These are phyloP conservation scores for Cutaneotrichosporon sp. DNA, from an alignment of 1,284 basidiomycete species.

Conservation along the genomic window DNA sequence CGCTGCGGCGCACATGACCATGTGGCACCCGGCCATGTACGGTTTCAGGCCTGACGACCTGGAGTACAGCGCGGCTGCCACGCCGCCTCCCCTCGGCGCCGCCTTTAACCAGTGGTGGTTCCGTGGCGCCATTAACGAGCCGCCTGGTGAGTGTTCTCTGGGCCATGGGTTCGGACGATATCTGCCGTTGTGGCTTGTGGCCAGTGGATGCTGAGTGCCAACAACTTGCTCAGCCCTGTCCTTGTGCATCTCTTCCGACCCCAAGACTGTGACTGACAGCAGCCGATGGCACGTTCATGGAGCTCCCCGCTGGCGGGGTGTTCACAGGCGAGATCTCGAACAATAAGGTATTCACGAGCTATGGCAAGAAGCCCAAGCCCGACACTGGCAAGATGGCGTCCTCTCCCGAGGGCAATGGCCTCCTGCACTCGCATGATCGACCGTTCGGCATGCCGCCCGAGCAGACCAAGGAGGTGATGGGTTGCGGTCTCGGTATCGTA, in stretches of 20 bases:
- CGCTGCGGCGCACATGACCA: slow-evolving; percentile 14
- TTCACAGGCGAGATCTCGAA: slow-evolving; percentile 42
- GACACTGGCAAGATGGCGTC: neutral
- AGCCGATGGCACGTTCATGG: slow-evolving; percentile 15
- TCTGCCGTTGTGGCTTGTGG: too few species aligned
- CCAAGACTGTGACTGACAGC: neutral
- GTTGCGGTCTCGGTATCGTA: slow-evolving; percentile 60
- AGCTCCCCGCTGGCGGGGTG: slow-evolving; percentile 24
- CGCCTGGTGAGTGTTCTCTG: neutral
- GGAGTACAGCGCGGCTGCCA: neutral
- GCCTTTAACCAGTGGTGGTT: slow-evolving; percentile 7
- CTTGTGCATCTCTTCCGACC: neutral
- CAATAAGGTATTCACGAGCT: slow-evolving; percentile 37
- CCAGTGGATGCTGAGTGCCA: neutral
- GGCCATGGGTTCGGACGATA: neutral
- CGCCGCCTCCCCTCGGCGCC: neutral
- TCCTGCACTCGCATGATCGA: neutral
- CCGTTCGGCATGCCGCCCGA: neutral
- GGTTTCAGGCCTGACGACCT: slow-evolving; percentile 4
- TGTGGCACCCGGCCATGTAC: slow-evolving; percentile 22
- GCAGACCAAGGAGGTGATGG: slow-evolving; percentile 9
- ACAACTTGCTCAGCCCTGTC: neutral
- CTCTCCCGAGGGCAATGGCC: neutral
- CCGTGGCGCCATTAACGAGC: slow-evolving; percentile 4
- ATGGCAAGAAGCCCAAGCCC: slow-evolving; percentile 13